Evolutionary conservation across 179 eudicot species (phyloP).

Genomic region (Spinacia oleracea): DNA sequence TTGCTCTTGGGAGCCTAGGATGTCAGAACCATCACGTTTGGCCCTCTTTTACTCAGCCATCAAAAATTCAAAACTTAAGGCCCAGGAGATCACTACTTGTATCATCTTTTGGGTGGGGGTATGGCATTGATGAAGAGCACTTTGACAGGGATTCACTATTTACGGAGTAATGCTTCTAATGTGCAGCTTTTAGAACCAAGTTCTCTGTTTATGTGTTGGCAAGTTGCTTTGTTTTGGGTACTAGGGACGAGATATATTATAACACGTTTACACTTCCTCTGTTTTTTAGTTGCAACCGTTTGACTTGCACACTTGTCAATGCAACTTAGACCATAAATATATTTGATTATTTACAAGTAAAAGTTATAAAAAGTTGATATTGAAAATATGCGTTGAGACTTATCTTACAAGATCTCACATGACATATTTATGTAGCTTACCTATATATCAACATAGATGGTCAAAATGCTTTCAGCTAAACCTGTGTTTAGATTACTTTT

Average conservation of each 20-base stretch:
- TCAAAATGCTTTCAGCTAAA: background rate
- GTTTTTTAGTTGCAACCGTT: too few species aligned
- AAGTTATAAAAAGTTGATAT: too few species aligned
- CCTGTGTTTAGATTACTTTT: background rate
- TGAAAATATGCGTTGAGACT: too few species aligned
- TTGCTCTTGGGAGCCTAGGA: background rate
- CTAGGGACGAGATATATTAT: background rate
- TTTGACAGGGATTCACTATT: background rate
- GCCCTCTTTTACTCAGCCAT: background rate
- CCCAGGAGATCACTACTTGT: background rate
- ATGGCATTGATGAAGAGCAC: background rate
- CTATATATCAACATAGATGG: too few species aligned
- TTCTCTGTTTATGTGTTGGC: background rate
- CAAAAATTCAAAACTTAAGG: background rate
- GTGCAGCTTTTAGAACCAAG: background rate
- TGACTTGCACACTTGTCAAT: too few species aligned
- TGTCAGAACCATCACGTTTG: background rate
- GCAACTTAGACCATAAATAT: too few species aligned
- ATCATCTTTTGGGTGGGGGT: background rate
- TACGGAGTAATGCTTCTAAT: background rate
- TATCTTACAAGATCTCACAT: too few species aligned
- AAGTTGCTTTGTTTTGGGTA: background rate
- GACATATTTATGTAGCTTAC: too few species aligned
- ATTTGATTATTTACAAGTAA: too few species aligned
- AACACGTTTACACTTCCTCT: too few species aligned